Conservation (phyloP, 805 yeast genomes). For the Kuraishia ogatae region DNA sequence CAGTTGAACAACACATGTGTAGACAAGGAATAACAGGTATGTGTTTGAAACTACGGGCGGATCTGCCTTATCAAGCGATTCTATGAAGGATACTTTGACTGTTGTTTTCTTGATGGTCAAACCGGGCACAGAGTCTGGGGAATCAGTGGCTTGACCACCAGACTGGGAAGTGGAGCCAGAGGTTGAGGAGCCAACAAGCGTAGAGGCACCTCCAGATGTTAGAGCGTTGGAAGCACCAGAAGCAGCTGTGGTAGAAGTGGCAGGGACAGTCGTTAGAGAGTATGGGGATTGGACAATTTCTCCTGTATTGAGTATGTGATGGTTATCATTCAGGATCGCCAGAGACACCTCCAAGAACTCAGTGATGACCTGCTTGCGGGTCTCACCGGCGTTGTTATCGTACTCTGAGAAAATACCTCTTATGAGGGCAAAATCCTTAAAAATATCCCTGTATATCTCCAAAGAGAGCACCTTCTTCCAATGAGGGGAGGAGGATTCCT, state of each 20-base stretch:
- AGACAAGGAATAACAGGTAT: conserved; percentile 51
- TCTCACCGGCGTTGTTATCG: conserved; percentile 41
- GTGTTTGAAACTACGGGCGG: conserved; percentile 62
- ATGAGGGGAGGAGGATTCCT: conserved; percentile 40
- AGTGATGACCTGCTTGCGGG: conserved; percentile 50
- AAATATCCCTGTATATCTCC: conserved; percentile 60
- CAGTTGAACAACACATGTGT: conserved; percentile 40
- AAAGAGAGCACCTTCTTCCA: conserved; percentile 75
- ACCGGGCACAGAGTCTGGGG: conserved; percentile 12
- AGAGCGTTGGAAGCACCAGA: too few relatives aligned
- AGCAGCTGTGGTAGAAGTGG: conserved; percentile 6
- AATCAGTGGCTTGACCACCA: not conserved
- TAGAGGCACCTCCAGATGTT: too few relatives aligned
- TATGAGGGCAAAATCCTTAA: conserved; percentile 46
- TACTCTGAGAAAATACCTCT: conserved; percentile 48
- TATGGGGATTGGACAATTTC: conserved; percentile 22
- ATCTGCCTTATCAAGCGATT: conserved; percentile 71
- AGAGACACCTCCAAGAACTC: conserved; percentile 41
- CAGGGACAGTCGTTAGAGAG: too few relatives aligned
- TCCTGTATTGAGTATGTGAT: conserved; percentile 23
- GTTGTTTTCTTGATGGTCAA: conserved; percentile 35
- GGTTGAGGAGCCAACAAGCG: conserved; percentile 2
- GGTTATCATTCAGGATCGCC: conserved; percentile 25
- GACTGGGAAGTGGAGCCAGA: conserved; percentile 1
- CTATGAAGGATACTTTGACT: conserved; percentile 51